phyloP scores from a whole-genome alignment of 108 stramenopile genomes.

The Bacterosira constricta region DNA sequence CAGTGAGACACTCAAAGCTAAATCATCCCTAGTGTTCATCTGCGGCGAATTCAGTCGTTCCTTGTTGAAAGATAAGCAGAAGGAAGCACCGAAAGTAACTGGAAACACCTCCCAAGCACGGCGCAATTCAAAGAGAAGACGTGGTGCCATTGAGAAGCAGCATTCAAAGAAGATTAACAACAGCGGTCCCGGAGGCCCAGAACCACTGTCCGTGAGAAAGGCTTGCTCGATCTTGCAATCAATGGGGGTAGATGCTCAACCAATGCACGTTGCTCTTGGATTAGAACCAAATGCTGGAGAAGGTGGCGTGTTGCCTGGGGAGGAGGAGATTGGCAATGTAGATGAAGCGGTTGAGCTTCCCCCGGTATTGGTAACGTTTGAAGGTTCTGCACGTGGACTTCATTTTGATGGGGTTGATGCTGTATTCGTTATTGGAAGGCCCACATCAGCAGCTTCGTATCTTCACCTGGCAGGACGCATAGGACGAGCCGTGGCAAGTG shows the following conservation, averaged over 20 bases:
- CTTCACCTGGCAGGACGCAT: slow-evolving; percentile 80
- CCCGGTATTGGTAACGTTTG: slow-evolving; percentile 67
- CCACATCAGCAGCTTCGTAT: slow-evolving; percentile 68
- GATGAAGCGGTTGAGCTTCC: slow-evolving; percentile 42
- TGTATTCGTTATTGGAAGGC: slow-evolving; percentile 63
- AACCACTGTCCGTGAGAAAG: slow-evolving; percentile 50
- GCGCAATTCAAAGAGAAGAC: slow-evolving; percentile 27
- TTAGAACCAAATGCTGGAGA: slow-evolving; percentile 54
- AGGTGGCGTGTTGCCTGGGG: background rate
- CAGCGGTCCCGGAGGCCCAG: slow-evolving; percentile 13
- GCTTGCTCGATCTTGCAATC: slow-evolving; percentile 49
- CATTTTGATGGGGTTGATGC: slow-evolving; percentile 72
- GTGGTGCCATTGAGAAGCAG: slow-evolving; percentile 22
- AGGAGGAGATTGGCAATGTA: slow-evolving; percentile 10
- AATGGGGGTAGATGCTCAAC: slow-evolving; percentile 55
- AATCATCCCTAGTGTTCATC: slow-evolving; percentile 57
- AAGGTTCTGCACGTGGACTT: slow-evolving; percentile 73
- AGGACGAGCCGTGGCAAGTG: slow-evolving; percentile 47
- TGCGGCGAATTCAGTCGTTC: slow-evolving; percentile 63
- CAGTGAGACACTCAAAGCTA: slow-evolving; percentile 11
- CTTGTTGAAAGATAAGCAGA: slow-evolving; percentile 39
- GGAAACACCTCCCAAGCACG: slow-evolving; percentile 39
- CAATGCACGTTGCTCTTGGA: slow-evolving; percentile 60
- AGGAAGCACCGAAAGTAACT: slow-evolving; percentile 23
- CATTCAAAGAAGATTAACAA: slow-evolving; percentile 4